phyloP scores from a whole-genome alignment of 306 rosid genomes.

The Glycyrrhiza uralensis region DNA sequence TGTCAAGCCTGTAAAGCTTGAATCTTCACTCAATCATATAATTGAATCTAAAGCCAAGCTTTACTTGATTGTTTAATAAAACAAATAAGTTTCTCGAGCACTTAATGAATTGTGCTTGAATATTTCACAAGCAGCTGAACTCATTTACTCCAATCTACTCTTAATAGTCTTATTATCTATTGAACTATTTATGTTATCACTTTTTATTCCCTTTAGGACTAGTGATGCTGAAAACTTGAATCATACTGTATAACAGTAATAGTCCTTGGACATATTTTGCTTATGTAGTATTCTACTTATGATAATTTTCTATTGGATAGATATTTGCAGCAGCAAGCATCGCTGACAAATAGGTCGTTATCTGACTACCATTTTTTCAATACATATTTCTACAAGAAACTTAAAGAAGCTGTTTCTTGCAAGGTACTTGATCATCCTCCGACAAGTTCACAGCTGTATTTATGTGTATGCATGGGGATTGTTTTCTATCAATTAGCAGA shows the following conservation, averaged over 20 bases:
- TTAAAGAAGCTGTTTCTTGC: slow-evolving; percentile 70
- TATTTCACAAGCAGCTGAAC: not conserved
- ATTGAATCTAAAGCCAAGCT: not conserved
- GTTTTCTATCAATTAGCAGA: not conserved
- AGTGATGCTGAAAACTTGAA: slow-evolving; percentile 12
- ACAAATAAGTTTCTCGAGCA: not conserved
- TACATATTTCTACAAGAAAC: slow-evolving; percentile 89
- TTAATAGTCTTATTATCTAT: not conserved
- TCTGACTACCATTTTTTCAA: slow-evolving; percentile 81
- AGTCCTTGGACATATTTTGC: slow-evolving; percentile 9
- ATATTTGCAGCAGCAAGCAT: slow-evolving; percentile 71
- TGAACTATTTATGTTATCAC: not conserved
- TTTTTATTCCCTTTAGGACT: not conserved
- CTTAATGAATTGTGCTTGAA: not conserved
- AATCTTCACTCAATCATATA: not conserved
- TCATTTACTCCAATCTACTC: not conserved
- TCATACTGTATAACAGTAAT: not conserved
- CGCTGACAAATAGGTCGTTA: slow-evolving; percentile 43
- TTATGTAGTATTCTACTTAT: slow-evolving; percentile 17
- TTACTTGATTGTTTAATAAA: not conserved
- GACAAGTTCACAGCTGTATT: slow-evolving; percentile 5
- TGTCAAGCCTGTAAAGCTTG: not conserved
- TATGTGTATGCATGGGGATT: slow-evolving; percentile 4
- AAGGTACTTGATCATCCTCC: slow-evolving; percentile 49
- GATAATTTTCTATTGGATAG: slow-evolving; percentile 44